Base-by-base conservation (phyloP, 495 filamentous ascomycete genomes). In the Penicillium bovifimosum region DNA sequence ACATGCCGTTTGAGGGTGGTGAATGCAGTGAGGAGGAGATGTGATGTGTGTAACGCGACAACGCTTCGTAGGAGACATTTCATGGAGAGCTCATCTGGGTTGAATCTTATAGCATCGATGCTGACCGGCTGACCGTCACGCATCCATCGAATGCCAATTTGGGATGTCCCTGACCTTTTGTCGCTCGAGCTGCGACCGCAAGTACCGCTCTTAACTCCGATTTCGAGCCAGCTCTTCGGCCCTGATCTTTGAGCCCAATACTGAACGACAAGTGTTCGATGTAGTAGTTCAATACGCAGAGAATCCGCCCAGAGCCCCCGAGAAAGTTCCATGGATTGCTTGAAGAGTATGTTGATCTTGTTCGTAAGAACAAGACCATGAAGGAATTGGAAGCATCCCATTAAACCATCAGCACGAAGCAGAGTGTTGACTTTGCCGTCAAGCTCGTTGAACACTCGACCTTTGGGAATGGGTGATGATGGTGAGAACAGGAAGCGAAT, bases 361-460 rank as follows among this genome's bases (percentile, higher is more conserved):
- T 90, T 83, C 1, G 90, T 96, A 28, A 97, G 70, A 6, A 89
- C 81, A 35, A 93, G 80, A 48, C 88, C 86, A 61, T 97, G 92
- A 2, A 97, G 71, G 59, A 87, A 86, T 44, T 87, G 79, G 64
- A 90, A 96, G 56, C 91, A 91, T 17, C 87, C 90, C 6, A 66
- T 56, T 20, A 98, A 63, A 13, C 92, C 88, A 27, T 82, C 77
- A 14, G 72, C 74, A 26, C 65, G 68, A 18, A 98, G 75, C 8
- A 78, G 67, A 18, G 78, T 69, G 60, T 98, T 96, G 31, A 87
- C 76, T 55, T 79, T 84, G 31, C 51, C 58, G 61, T 96, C 89
- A 32, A 97, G 68, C 40, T 80, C 74, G 28, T 73, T 68, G 44
- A 83, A 77, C 24, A 92, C 55, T 31, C 71, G 69, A 11, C 77